A percentile compares a stretch with the other conserved stretches of the same genome.
These are phyloP conservation scores for Penicillium sp. DNA, from an alignment of 2,329 filamentous ascomycete species.

Conservation along the genomic window DNA sequence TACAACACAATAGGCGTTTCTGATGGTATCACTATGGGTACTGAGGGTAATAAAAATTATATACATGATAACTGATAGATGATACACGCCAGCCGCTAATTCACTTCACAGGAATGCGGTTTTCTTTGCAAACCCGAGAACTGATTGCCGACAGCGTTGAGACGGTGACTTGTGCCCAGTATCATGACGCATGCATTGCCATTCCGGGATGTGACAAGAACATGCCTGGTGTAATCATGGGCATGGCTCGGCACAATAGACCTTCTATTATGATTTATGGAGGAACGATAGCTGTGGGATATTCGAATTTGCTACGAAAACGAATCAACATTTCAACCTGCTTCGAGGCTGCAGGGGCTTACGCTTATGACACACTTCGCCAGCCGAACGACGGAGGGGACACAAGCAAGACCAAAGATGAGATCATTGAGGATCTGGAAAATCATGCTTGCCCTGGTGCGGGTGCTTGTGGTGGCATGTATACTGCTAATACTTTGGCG, in stretches of 20 bases:
- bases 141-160: constrained; percentile 94
- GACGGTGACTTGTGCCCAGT: constrained; percentile 85
- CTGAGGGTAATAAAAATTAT: constrained; percentile 60
- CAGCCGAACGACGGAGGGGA: constrained; percentile 64
- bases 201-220: constrained; percentile 97
- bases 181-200: constrained; percentile 87
- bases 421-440: constrained; percentile 82
- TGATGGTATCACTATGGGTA: constrained; percentile 93
- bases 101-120: constrained; percentile 74
- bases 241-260: constrained; percentile 83
- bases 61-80: neutral
- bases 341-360: constrained; percentile 82
- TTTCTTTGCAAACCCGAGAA: constrained; percentile 83
- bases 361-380: constrained; percentile 68
- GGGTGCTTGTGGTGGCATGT: constrained; percentile 88
- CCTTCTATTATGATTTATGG: constrained; percentile 96
- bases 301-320: constrained; percentile 69
- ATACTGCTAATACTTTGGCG: constrained; percentile 91
- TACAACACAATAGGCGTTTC: constrained; percentile 89
- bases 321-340: constrained; percentile 84
- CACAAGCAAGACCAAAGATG: constrained; percentile 64
- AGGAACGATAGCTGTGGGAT: constrained; percentile 84
- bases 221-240: constrained; percentile 92
- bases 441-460: constrained; percentile 71
- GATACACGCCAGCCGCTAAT: constrained; percentile 15